A percentile compares a stretch with the other conserved stretches of the same genome.
Conservation (phyloP, 169 alveolate genomes). For the Cryptosporidium bovis region DNA sequence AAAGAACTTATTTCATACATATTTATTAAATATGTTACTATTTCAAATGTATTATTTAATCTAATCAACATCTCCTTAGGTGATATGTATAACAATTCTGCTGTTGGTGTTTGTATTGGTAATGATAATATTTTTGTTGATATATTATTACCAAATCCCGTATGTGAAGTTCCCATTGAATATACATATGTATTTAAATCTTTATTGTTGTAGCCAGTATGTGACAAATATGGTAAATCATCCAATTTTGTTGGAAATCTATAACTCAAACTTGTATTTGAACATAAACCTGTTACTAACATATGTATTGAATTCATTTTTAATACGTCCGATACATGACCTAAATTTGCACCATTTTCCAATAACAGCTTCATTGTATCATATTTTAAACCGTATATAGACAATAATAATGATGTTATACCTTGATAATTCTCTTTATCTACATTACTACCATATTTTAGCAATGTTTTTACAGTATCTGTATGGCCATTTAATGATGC, state of each 20-base stretch:
- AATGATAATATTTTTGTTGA: conserved; percentile 57
- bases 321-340: conserved; percentile 32
- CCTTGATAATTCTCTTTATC: conserved; percentile 82
- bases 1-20: conserved; percentile 46
- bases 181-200: conserved; percentile 63
- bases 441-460: conserved; percentile 79
- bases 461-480: conserved; percentile 82
- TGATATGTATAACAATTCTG: conserved; percentile 62
- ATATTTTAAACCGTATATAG: conserved; percentile 83
- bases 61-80: conserved; percentile 70
- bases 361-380: conserved; percentile 79
- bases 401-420: conserved; percentile 87
- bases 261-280: conserved; percentile 53
- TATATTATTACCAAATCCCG: conserved; percentile 66
- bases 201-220: conserved; percentile 59
- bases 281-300: conserved; percentile 57
- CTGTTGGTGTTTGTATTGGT: conserved; percentile 68
- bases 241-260: conserved; percentile 63
- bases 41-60: conserved; percentile 43
- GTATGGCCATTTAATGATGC: conserved; percentile 86
- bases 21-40: conserved; percentile 28
- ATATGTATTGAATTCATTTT: conserved; percentile 58
- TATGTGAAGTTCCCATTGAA: conserved; percentile 69
- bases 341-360: conserved; percentile 79
- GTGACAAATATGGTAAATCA: conserved; percentile 55